Percentiles rank a stretch among this genome's conserved stretches.
phyloP scores from a whole-genome alignment of 2,329 filamentous ascomycete genomes.

The Tolypocladium album region DNA sequence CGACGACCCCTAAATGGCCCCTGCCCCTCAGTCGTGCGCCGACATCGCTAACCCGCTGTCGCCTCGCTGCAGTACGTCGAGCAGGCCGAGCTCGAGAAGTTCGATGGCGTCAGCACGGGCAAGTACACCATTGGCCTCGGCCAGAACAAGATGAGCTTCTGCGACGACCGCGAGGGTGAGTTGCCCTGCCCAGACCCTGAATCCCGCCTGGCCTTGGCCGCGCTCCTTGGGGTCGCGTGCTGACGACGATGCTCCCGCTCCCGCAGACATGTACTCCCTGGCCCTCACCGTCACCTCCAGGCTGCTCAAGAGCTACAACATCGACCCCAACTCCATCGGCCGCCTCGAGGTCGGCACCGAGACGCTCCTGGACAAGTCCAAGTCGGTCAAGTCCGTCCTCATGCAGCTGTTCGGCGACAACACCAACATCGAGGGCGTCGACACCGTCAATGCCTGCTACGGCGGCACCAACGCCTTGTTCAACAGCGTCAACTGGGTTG shows the following conservation, averaged over 20 bases:
- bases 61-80: slow-evolving; percentile 60
- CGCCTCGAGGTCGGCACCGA: slow-evolving; percentile 79
- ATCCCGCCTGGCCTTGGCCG: background rate
- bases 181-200: slow-evolving; percentile 9
- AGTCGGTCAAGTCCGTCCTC: slow-evolving; percentile 79
- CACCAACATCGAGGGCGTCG: slow-evolving; percentile 74
- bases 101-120: slow-evolving; percentile 70
- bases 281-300: slow-evolving; percentile 67
- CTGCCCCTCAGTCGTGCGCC: slow-evolving; percentile 8
- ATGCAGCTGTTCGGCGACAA: slow-evolving; percentile 83
- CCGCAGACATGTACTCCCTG: slow-evolving; percentile 75
- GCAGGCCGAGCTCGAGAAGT: slow-evolving; percentile 73
- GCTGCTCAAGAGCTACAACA: slow-evolving; percentile 72
- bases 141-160: slow-evolving; percentile 89
- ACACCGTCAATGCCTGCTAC: slow-evolving; percentile 79
- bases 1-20: slow-evolving; percentile 1
- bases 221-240: background rate
- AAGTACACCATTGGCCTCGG: slow-evolving; percentile 90
- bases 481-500: slow-evolving; percentile 77
- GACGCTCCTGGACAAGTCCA: slow-evolving; percentile 81
- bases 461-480: slow-evolving; percentile 77
- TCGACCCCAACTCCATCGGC: slow-evolving; percentile 68
- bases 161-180: slow-evolving; percentile 77
- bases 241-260: background rate
- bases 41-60: slow-evolving; percentile 14